phyloP scores from a whole-genome alignment of 306 rosid species.

The Styphnolobium japonicum region DNA sequence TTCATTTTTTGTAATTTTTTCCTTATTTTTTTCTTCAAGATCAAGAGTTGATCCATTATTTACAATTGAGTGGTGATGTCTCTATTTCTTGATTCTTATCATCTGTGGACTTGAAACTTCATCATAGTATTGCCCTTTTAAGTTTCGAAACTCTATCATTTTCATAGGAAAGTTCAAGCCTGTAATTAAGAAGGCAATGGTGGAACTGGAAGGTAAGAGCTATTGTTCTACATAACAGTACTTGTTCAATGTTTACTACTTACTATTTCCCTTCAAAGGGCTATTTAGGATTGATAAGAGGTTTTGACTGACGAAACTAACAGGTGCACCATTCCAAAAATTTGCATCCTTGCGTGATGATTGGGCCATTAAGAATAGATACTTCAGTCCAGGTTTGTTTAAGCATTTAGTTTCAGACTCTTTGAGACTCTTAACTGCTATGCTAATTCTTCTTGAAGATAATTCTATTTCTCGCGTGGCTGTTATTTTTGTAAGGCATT shows the following conservation, averaged over 20 bases:
- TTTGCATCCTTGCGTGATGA: neutral
- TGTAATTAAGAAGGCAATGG: conserved; percentile 13
- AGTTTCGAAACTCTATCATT: neutral
- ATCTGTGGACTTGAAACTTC: neutral
- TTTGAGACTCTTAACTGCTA: neutral
- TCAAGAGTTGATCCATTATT: too few relatives aligned
- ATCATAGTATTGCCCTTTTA: neutral
- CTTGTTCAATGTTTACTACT: too few relatives aligned
- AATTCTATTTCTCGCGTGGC: neutral
- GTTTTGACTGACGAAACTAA: neutral
- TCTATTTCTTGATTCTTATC: neutral
- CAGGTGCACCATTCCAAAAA: neutral
- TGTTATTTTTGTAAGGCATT: too few relatives aligned
- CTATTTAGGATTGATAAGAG: neutral
- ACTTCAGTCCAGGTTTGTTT: neutral
- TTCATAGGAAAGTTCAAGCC: conserved; percentile 9
- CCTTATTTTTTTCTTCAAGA: too few relatives aligned
- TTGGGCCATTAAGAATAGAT: neutral
- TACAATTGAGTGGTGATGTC: neutral
- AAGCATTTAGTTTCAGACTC: neutral
- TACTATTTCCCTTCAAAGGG: too few relatives aligned
- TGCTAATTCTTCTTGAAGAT: neutral
- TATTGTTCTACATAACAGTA: neutral
- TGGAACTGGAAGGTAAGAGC: neutral
- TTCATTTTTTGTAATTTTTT: neutral